Evolutionary conservation across 768 basidiomycete genomes (phyloP), one percentile per base, ranked within the genome.

Genomic region (Naematelia encephala): DNA sequence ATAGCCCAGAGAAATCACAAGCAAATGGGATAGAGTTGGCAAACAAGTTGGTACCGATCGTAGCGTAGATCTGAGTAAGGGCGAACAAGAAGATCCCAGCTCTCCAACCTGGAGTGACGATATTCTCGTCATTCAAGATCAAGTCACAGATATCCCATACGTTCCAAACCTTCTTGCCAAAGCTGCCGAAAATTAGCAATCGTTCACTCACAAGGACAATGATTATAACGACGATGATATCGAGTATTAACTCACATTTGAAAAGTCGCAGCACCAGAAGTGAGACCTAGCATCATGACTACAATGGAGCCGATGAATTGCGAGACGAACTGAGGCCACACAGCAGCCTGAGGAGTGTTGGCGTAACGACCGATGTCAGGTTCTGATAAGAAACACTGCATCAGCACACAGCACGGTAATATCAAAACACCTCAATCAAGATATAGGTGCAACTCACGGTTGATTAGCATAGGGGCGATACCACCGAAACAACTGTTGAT

Each of bases 381-480:
- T 39, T 58, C 46, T 47, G 19, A 47, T n/a, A n/a, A n/a, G n/a
- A n/a, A n/a, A n/a, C n/a, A n/a, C n/a, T n/a, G n/a, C n/a, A n/a
- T n/a, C n/a, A n/a, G n/a, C n/a, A n/a, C n/a, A n/a, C n/a, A n/a
- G n/a, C n/a, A n/a, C n/a, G 39, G 39, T 43, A n/a, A 43, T 43
- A n/a, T n/a, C n/a, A n/a, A n/a, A n/a, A n/a, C n/a, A n/a, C n/a
- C n/a, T n/a, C n/a, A n/a, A n/a, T n/a, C n/a, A n/a, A n/a, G n/a
- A n/a, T n/a, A n/a, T n/a, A n/a, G n/a, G n/a, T n/a, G n/a, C n/a
- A n/a, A 47, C 46, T 47, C 10, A 47, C 46, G 56, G 42, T 58
- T 58, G 56, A 58, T 51, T 21, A 58, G 30, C 56, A 58, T 58
- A 13, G 56, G 56, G 21, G 46, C 46, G 46, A 47, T 47, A 23